Evolutionary conservation across 192 early-diverging fungal genomes (phyloP), one percentile per base, ranked within the genome.

Genomic region (Umbelopsis sp.): DNA sequence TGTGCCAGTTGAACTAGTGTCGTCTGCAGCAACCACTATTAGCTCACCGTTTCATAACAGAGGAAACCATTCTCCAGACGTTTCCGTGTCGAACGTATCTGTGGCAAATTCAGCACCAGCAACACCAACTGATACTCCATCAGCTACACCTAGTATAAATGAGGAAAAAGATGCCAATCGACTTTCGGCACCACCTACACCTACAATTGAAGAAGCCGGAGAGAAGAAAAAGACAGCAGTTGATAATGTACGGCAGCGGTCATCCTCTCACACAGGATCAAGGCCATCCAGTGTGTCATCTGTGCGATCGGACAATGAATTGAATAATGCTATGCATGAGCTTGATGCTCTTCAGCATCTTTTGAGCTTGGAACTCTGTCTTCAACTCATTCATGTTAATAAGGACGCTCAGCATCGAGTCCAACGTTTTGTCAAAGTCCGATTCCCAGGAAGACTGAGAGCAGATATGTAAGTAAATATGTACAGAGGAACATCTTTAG

Each of bases 301-400:
- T 2, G 22, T 34, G 2, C 11, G 66, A n/a, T 68, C 74, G 31
- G 85, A 83, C 31, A 85, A 82, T 45, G 70, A 87, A 71, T 67
- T 91, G 34, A 87, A 91, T 56, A 80, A 85, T 67, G 86, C 86
- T 38, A 79, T 81, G 45, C 73, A 75, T 36, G 74, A 82, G 69
- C 66, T 83, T 20, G 84, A 88, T 36, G 72, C 80, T 66, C 66
- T 95, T 47, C 88, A 89, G 65, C 81, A 86, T 22, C 74, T 91
- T 36, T 74, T 95, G 12, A 91, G 88, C 45, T 69, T 99, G 45
- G 95, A 97, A 71, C 76, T 95, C 74, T 91, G 90, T 22, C 75
- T 99, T 47, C 90, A 93, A 69, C 81, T 99, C 85, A 91, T 97
- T 71, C 91, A 97, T 77, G 71, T 88, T 24, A 96, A 98, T 77